These are phyloP conservation scores for Salix viminalis DNA, from an alignment of 345 rosid species.

Conservation along the genomic window DNA sequence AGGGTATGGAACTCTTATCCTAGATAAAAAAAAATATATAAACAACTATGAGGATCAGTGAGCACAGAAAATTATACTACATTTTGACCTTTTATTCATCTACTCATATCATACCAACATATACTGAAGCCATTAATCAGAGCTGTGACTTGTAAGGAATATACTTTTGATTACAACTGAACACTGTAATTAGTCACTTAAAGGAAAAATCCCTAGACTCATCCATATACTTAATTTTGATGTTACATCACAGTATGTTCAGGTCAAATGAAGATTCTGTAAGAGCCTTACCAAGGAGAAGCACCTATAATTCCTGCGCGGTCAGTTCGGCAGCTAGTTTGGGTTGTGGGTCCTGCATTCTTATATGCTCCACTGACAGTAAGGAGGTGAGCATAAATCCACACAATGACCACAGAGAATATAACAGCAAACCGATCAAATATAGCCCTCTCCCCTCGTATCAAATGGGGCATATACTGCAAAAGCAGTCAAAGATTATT, in stretches of 20 bases:
- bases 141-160: background rate
- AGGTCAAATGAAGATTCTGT: background rate
- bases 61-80: background rate
- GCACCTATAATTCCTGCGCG: slow-evolving; percentile 79
- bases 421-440: slow-evolving; percentile 84
- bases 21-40: slow-evolving; percentile 22
- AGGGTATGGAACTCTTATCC: slow-evolving; percentile 97
- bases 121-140: background rate
- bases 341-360: slow-evolving; percentile 57
- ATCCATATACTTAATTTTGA: background rate
- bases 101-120: background rate
- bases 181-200: background rate
- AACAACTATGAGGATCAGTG: background rate
- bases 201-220: background rate
- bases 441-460: slow-evolving; percentile 54
- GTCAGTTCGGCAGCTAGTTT: slow-evolving; percentile 78
- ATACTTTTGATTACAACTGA: background rate
- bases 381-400: slow-evolving; percentile 92
- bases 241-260: background rate
- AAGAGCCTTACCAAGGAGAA: slow-evolving; percentile 68
- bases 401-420: slow-evolving; percentile 75
- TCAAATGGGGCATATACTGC: slow-evolving; percentile 79
- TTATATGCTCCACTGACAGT: slow-evolving; percentile 94
- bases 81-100: background rate
- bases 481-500: slow-evolving; percentile 10